These are phyloP conservation scores for Urostyla sp. DNA, from an alignment of 73 alveolate species.

Conservation along the genomic window DNA sequence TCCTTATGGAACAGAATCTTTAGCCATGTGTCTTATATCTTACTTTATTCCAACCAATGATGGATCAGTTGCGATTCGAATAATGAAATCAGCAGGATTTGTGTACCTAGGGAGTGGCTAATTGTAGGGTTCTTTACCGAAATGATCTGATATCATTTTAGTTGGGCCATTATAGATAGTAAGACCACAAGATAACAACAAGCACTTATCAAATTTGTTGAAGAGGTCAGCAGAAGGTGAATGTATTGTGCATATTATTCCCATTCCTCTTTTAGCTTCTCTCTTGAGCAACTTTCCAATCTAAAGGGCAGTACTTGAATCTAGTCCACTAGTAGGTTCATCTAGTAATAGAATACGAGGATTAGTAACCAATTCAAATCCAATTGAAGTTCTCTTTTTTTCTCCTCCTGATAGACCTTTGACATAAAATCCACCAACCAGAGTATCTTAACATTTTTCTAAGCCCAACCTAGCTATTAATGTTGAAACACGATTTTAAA, in stretches of 20 bases:
- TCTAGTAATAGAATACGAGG: conserved; percentile 71
- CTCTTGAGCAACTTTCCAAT: conserved; percentile 9
- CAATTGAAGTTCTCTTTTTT: conserved; percentile 74
- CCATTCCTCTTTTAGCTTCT: conserved; percentile 65
- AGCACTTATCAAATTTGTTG: conserved; percentile 25
- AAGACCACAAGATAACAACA: conserved; percentile 68
- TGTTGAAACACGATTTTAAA: conserved; percentile 26
- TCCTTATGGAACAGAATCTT: not conserved
- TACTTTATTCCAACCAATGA: not conserved
- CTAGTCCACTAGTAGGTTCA: conserved; percentile 77
- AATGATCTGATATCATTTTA: conserved; percentile 9
- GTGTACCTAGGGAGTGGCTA: conserved; percentile 27
- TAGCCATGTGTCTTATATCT: conserved; percentile 12
- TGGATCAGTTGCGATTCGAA: conserved; percentile 28
- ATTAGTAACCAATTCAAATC: conserved; percentile 63
- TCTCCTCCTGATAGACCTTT: conserved; percentile 87
- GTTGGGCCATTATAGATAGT: conserved; percentile 72
- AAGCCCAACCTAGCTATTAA: conserved; percentile 39
- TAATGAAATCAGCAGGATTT: conserved; percentile 31
- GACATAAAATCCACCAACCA: conserved; percentile 62
- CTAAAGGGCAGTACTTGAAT: conserved; percentile 48
- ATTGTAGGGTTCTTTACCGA: conserved; percentile 9
- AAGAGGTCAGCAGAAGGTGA: conserved; percentile 79
- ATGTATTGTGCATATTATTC: conserved; percentile 79
- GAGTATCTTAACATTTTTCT: conserved; percentile 58